Conservation (phyloP, 495 filamentous ascomycete genomes). For the Peziza echinospora region DNA sequence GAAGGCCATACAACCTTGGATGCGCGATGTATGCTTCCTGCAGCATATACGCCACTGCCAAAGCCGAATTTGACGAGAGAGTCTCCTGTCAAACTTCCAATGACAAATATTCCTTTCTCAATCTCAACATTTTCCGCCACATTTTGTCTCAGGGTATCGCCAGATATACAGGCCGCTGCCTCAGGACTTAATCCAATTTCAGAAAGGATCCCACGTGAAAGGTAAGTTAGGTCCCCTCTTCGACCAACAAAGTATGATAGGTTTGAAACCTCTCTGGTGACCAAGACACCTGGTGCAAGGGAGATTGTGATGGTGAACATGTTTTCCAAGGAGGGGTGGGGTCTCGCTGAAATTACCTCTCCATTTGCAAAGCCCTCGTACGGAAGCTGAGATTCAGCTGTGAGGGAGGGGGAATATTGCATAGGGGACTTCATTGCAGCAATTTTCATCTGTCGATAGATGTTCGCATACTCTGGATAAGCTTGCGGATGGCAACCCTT, state of each 20-base stretch:
- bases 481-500: conserved; percentile 40
- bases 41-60: conserved; percentile 38
- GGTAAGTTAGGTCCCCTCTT: conserved; percentile 35
- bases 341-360: conserved; percentile 19
- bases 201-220: conserved; percentile 16
- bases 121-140: conserved; percentile 31
- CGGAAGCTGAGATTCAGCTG: conserved; percentile 22
- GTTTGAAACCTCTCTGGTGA: background rate
- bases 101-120: conserved; percentile 33
- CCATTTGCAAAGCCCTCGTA: conserved; percentile 42
- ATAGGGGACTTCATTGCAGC: conserved; percentile 10
- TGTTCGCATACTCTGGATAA: conserved; percentile 43
- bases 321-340: background rate
- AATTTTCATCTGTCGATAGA: conserved; percentile 45
- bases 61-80: conserved; percentile 43
- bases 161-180: conserved; percentile 26
- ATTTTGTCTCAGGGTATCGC: conserved; percentile 34
- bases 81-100: conserved; percentile 43
- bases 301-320: background rate
- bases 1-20: no score
- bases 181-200: conserved; percentile 3
- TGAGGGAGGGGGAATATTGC: conserved; percentile 16
- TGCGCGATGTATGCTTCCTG: conserved; percentile 35
- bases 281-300: background rate
- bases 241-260: conserved; percentile 26